Base-by-base conservation (phyloP, 768 basidiomycete species). In the Polyporus arcularius region DNA sequence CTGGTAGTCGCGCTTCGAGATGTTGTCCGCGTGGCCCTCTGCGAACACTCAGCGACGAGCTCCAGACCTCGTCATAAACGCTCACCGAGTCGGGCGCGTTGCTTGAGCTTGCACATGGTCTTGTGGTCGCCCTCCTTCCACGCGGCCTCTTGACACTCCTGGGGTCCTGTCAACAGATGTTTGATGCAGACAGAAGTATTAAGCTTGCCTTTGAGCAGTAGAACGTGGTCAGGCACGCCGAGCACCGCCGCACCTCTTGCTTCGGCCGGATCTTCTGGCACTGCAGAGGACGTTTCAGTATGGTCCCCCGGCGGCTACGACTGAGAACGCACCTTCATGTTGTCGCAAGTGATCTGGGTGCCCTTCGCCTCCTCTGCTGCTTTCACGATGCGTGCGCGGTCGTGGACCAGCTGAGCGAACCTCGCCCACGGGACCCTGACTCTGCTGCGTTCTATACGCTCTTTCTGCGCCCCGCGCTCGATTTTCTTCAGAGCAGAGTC, bases 51-150 rank as follows among this genome's bases (percentile, higher is more conserved):
- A 26, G 21, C 21, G 1, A 26, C 21, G 21, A 26, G 21, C 21
- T 26, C 21, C 21, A 26, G 21, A 26, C 21, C 21, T 26, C 21
- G 11, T 35, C 6, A 11, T 11, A 35, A 11, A 35, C 11, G 35
- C 68, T 3, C 57, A 77, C 76, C 75, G 6, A 72, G 60, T 14
- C 73, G 67, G 60, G 77, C 76, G 43, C 70, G 69, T 57, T 76
- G 73, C 61, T 78, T 77, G 60, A 76, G 48, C 55, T 75, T 75
- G 65, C 76, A 77, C 62, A 73, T 73, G 2, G 58, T 62, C 60
- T 70, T 73, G 65, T 78, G 76, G 10, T 74, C 73, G 31, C 70
- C 74, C 53, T 74, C 71, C 43, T 77, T 76, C 76, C 76, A 76
- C 2, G 73, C 73, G 3, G 61, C 53, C 4, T 65, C 64, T 58